Conservation (phyloP, 352 stramenopile genomes). For the Globisporangium yorkense region DNA sequence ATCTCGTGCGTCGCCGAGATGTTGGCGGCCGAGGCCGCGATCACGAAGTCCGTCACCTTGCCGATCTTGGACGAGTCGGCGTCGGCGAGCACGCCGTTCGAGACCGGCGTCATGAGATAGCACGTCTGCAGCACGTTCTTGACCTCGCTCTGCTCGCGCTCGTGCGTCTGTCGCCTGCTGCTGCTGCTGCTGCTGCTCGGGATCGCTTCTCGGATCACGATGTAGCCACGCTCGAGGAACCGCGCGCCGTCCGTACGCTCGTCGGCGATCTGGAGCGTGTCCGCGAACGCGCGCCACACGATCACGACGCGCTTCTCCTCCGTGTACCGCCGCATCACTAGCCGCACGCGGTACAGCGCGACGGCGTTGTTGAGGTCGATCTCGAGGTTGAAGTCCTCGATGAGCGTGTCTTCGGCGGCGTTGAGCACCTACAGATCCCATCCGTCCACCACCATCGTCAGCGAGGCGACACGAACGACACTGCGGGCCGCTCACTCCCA, state of each 20-base stretch:
- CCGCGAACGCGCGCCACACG: conserved; percentile 47
- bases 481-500: too few species aligned
- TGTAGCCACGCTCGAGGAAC: conserved; percentile 54
- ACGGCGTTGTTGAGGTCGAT: conserved; percentile 34
- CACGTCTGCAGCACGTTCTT: conserved; percentile 23
- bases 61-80: background rate
- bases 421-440: conserved; percentile 1
- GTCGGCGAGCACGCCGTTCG: conserved; percentile 3
- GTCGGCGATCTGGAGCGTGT: conserved; percentile 37
- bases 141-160: background rate
- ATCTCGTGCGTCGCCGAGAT: conserved; percentile 11
- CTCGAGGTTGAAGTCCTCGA: conserved; percentile 53
- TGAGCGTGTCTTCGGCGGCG: conserved; percentile 34
- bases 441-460: too few species aligned
- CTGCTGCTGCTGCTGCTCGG: conserved; percentile 5
- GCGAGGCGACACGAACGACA: too few species aligned
- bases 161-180: too few species aligned
- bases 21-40: conserved; percentile 3
- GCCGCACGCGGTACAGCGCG: conserved; percentile 40
- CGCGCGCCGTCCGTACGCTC: conserved; percentile 27
- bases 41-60: conserved; percentile 7
- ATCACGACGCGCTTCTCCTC: conserved; percentile 49
- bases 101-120: conserved; percentile 26
- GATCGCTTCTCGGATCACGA: conserved; percentile 26
- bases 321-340: conserved; percentile 38